Conservation (phyloP, 1,139 yeast species). For the Hanseniaspora uvarum region DNA sequence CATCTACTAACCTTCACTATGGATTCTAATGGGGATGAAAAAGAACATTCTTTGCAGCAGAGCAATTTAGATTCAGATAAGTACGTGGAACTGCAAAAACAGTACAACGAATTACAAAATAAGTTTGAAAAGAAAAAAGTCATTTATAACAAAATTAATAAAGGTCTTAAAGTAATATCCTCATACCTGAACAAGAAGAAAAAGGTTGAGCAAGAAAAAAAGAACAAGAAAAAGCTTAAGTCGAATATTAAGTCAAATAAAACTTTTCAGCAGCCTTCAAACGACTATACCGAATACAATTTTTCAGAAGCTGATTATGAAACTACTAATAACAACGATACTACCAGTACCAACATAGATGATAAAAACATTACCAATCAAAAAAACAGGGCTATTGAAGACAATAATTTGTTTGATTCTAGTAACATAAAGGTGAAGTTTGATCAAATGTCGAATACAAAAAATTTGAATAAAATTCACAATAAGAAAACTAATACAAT, state of each 20-base stretch:
- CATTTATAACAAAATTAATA: slow-evolving; percentile 13
- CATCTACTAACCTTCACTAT: neutral
- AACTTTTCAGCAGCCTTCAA: neutral
- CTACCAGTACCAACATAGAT: neutral
- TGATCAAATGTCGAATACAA: neutral
- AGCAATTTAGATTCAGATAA: neutral
- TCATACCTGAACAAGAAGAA: slow-evolving; percentile 14
- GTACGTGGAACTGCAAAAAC: slow-evolving; percentile 6
- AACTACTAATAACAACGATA: slow-evolving; percentile 13
- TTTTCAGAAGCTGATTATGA: slow-evolving; percentile 17
- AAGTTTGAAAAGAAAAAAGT: slow-evolving; percentile 14
- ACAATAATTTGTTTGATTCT: neutral
- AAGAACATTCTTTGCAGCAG: neutral
- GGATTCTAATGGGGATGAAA: neutral
- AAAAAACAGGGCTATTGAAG: neutral
- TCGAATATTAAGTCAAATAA: neutral
- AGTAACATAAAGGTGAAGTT: slow-evolving; percentile 7
- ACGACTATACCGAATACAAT: slow-evolving; percentile 12
- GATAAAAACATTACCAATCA: neutral
- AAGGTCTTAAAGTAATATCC: slow-evolving; percentile 14
- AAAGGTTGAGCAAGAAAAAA: slow-evolving; percentile 11
- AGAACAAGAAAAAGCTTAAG: neutral
- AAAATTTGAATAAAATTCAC: neutral
- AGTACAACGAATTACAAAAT: slow-evolving; percentile 4
- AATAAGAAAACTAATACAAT: neutral